Percentiles rank a stretch among this genome's conserved stretches.
phyloP scores from a whole-genome alignment of 2,329 filamentous ascomycete genomes.

The Chlorencoelia australis region DNA sequence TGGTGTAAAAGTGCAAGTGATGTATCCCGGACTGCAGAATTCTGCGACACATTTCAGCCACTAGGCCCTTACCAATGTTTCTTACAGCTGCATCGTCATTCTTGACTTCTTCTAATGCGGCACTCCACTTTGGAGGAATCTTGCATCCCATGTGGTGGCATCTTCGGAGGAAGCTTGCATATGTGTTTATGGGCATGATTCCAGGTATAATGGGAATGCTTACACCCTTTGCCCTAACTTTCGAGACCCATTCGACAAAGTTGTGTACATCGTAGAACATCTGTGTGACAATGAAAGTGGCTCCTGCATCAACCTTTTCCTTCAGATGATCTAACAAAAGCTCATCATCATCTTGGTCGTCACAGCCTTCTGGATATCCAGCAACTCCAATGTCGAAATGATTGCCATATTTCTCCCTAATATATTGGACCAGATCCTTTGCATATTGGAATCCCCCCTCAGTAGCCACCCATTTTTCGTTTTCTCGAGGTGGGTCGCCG shows the following conservation, averaged over 20 bases:
- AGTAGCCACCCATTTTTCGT: conserved; percentile 85
- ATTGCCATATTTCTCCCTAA: conserved; percentile 66
- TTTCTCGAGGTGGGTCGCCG: conserved; percentile 86
- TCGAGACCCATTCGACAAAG: conserved; percentile 83
- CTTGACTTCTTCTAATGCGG: conserved; percentile 81
- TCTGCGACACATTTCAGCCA: conserved; percentile 83
- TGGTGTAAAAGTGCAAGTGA: conserved; percentile 97
- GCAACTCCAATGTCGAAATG: conserved; percentile 98
- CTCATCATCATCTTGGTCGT: conserved; percentile 84
- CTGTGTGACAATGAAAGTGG: conserved; percentile 90
- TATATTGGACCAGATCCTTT: conserved; percentile 72
- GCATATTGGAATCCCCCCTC: conserved; percentile 87
- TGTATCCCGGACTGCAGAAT: conserved; percentile 73
- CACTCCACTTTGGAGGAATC: conserved; percentile 72
- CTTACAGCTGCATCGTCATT: conserved; percentile 91
- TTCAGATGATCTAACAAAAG: conserved; percentile 83
- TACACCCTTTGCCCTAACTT: conserved; percentile 78
- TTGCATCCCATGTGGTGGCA: conserved; percentile 85
- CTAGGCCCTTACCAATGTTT: conserved; percentile 76
- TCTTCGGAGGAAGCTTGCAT: conserved; percentile 82
- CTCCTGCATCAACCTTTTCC: conserved; percentile 92
- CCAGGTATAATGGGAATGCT: conserved; percentile 74
- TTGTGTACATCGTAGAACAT: conserved; percentile 99
- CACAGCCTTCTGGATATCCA: conserved; percentile 90
- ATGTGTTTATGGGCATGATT: conserved; percentile 91